Evolutionary conservation across 352 stramenopile species (phyloP), one percentile per base, ranked within the genome.

Genomic region (Bremia lactucae): DNA sequence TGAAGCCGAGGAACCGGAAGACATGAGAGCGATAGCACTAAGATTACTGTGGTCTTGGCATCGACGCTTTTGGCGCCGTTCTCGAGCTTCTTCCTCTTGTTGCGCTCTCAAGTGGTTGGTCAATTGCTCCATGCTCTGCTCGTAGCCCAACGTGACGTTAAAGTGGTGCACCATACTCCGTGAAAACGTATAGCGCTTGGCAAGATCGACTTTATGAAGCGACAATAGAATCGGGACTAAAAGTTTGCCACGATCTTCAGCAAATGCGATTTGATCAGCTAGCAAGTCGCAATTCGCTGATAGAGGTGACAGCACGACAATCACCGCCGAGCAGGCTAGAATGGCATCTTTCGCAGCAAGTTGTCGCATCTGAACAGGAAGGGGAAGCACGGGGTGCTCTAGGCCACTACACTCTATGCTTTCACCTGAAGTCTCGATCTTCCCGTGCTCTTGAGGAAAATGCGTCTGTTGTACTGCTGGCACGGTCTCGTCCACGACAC

Each of bases 171-270:
- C 52, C 33, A 81, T 51, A 19, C 70, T 83, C 2, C 78, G 62
- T 11, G 75, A 85, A 38, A 91, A 83, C 4, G 78, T 87, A 52
- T 91, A 91, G 7, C 73, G 69, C 45, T 87, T 83, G 19, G 75
- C 78, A 6, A 85, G 36, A 31, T 87, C 75, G 11, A 91, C 59
- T 3, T 62, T 68, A 34, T 88, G 75, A 22, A 86, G 42, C 33
- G 79, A 91, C 25, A 91, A 49, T 42, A 91, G 44, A 23, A 87
- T 47, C 6, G 77, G 80, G 4, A 92, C 52, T 24, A 90, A 65
- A 10, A 82, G 42, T 43, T 87, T 92, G 9, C 64, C 68, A 13
- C 71, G 72, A 42, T 88, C 76, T 45, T 92, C 80, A 0, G 80
- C 80, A 47, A 92, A 89, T 2, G 80, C 80, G 3, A 89, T 43